Conservation (phyloP, 352 stramenopile species). For the Pythium monospermum region DNA sequence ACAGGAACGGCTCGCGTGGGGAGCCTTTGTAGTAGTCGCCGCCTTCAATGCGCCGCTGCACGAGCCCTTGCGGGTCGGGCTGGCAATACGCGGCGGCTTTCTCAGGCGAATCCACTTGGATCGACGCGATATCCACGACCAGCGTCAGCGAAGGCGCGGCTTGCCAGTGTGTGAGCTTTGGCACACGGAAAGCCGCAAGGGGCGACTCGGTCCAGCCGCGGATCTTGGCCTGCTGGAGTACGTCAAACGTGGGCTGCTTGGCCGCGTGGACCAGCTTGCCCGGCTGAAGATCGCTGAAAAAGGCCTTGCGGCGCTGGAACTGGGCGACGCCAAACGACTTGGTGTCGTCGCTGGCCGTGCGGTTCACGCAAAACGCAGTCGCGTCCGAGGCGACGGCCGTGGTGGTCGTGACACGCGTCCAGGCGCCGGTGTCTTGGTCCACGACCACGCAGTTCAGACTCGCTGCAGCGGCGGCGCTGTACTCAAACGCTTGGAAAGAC, state of each 20-base stretch:
- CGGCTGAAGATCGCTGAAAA: too few species aligned
- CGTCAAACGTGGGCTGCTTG: background rate
- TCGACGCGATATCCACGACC: constrained; percentile 1
- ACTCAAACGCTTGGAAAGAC: constrained; percentile 7
- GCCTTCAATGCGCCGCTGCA: constrained; percentile 1
- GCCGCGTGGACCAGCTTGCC: constrained; percentile 1
- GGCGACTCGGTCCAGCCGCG: constrained; percentile 5
- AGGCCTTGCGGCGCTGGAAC: constrained; percentile 1
- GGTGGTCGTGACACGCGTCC: background rate
- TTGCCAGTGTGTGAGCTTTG: constrained; percentile 1
- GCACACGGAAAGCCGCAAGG: background rate
- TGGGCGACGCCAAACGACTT: background rate
- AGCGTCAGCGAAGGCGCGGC: background rate
- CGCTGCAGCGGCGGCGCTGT: background rate
- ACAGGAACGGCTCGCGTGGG: background rate
- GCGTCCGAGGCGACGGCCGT: background rate
- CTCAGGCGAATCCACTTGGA: background rate
- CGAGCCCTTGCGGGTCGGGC: background rate
- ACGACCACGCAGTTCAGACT: constrained; percentile 10
- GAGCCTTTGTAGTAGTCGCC: constrained; percentile 11
- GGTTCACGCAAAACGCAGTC: constrained; percentile 1
- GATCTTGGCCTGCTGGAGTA: background rate
- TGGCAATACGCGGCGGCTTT: background rate
- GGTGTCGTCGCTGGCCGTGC: background rate
- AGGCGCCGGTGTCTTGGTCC: background rate